A percentile compares a stretch with the other conserved stretches of the same genome.
These are phyloP conservation scores for Mycotypha africana DNA, from an alignment of 371 early-diverging fungal species.

Conservation along the genomic window DNA sequence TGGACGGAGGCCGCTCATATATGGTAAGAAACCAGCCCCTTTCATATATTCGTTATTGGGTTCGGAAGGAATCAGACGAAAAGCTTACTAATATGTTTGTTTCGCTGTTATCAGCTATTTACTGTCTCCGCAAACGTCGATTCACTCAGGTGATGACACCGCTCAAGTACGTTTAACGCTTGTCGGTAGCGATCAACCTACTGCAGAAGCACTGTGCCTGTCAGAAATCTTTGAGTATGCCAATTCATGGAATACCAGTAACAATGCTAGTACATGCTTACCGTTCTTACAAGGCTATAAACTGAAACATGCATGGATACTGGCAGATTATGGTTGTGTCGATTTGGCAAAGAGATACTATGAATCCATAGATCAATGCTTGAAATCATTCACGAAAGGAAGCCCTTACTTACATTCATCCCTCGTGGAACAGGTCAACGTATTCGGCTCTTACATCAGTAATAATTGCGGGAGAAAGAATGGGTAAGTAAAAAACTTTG, in stretches of 20 bases:
- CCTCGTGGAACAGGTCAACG: slow-evolving; percentile 59
- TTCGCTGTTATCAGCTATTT: slow-evolving; percentile 55
- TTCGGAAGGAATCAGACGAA: not conserved
- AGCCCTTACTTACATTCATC: slow-evolving; percentile 73
- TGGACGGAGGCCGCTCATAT: slow-evolving; percentile 76
- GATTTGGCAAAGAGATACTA: slow-evolving; percentile 72
- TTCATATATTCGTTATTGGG: too few relatives aligned
- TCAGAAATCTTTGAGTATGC: slow-evolving; percentile 85
- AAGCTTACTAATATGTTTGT: not conserved
- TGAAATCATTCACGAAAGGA: slow-evolving; percentile 66
- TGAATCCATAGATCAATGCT: slow-evolving; percentile 66
- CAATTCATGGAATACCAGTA: slow-evolving; percentile 47
- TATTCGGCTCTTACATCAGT: slow-evolving; percentile 43
- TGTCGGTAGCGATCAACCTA: slow-evolving; percentile 48
- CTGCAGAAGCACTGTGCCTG: slow-evolving; percentile 47
- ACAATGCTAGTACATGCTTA: slow-evolving; percentile 46
- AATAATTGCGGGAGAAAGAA: slow-evolving; percentile 34
- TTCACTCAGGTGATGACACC: slow-evolving; percentile 59
- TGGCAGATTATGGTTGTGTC: slow-evolving; percentile 74
- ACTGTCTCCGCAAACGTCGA: slow-evolving; percentile 50
- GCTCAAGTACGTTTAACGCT: slow-evolving; percentile 52
- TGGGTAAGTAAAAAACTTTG: slow-evolving; percentile 18
- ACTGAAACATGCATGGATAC: slow-evolving; percentile 72
- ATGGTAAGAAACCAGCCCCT: slow-evolving; percentile 63
- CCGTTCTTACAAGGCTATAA: slow-evolving; percentile 91